Evolutionary conservation across 192 early-diverging fungal genomes (phyloP).

Genomic region (Podila horticola): DNA sequence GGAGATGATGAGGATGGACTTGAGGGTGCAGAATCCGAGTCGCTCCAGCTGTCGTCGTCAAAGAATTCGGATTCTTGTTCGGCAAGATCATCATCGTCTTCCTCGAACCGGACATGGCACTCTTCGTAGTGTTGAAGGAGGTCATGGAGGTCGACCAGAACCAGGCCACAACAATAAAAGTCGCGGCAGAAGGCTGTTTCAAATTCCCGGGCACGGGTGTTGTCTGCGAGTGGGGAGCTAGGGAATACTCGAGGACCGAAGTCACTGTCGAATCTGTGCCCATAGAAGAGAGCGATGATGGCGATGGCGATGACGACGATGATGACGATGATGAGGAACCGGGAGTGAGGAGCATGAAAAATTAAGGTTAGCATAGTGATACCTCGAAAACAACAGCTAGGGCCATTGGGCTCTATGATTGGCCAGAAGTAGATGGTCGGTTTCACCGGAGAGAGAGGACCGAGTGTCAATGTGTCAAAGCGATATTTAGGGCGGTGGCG

Average conservation of each 20-base stretch:
- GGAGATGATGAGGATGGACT: constrained; percentile 6
- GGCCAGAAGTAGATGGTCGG: neutral
- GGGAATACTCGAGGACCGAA: neutral
- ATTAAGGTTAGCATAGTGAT: neutral
- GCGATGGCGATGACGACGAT: neutral
- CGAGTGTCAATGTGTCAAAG: too few relatives aligned
- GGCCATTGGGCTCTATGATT: neutral
- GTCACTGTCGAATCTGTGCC: constrained; percentile 16
- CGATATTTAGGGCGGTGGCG: too few relatives aligned
- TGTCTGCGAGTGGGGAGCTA: neutral
- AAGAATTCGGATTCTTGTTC: constrained; percentile 12
- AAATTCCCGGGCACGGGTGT: constrained; percentile 70
- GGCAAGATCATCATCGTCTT: constrained; percentile 73
- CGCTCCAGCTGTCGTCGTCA: constrained; percentile 46
- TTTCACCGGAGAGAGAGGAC: neutral
- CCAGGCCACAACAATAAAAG: constrained; percentile 92
- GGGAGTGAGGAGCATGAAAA: neutral
- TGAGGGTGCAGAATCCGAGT: constrained; percentile 26
- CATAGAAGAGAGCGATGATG: neutral
- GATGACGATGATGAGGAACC: neutral
- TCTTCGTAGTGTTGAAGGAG: constrained; percentile 97
- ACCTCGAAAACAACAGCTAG: neutral
- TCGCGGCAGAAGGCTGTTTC: constrained; percentile 93
- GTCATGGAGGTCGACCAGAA: constrained; percentile 89
- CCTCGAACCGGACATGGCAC: constrained; percentile 88